These are phyloP conservation scores for Phalaenopsis hybrid DNA, from an alignment of 116 monocot species.

Conservation along the genomic window DNA sequence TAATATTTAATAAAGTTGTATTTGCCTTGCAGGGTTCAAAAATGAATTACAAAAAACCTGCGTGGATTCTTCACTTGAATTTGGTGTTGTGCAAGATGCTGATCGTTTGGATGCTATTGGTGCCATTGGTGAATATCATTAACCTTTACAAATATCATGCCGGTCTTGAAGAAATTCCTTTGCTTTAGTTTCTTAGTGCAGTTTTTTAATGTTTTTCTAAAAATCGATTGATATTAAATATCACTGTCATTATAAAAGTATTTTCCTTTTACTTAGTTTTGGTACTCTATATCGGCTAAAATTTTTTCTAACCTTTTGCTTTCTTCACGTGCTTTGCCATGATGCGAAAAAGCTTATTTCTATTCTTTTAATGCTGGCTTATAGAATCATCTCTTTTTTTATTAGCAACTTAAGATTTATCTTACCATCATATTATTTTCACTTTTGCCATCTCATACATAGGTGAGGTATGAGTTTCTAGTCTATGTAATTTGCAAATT, in stretches of 20 bases:
- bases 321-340: not conserved
- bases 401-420: not conserved
- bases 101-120: conserved; percentile 97
- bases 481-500: not conserved
- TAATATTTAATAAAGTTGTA: not conserved
- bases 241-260: not conserved
- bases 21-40: conserved; percentile 62
- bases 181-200: not conserved
- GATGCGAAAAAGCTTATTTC: not conserved
- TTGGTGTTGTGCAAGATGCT: conserved; percentile 87
- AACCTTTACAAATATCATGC: not conserved
- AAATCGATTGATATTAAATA: not conserved
- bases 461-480: not conserved
- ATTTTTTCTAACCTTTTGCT: not conserved
- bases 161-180: not conserved
- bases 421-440: too few relatives aligned
- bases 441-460: not conserved
- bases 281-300: not conserved
- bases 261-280: not conserved
- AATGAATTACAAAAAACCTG: conserved; percentile 48
- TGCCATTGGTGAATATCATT: conserved; percentile 60
- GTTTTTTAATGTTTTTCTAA: not conserved
- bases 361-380: not conserved
- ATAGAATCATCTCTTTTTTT: not conserved
- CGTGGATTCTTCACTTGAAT: conserved; percentile 36